phyloP scores from a whole-genome alignment of 495 filamentous ascomycete species.

The Lophium mytilinum region DNA sequence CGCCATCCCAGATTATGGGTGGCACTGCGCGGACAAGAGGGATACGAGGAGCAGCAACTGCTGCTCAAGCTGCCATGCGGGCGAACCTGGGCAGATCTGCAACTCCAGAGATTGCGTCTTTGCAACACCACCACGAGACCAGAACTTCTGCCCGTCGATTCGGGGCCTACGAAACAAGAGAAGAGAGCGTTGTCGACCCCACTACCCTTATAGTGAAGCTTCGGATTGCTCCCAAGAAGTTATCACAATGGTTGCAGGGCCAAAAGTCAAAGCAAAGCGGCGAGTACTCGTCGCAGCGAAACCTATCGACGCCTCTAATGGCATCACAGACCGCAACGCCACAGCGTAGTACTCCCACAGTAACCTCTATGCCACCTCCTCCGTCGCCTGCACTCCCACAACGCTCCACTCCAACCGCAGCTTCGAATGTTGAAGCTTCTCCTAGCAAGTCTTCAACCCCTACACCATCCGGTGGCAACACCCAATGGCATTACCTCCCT shows the following conservation, averaged over 20 bases:
- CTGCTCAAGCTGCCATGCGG: constrained; percentile 63
- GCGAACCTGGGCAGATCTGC: constrained; percentile 78
- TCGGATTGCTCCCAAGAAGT: constrained; percentile 54
- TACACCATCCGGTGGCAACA: constrained; percentile 1
- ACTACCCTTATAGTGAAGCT: constrained; percentile 63
- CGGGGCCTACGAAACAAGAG: constrained; percentile 51
- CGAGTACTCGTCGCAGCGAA: constrained; percentile 17
- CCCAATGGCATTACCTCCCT: constrained; percentile 21
- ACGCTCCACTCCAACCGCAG: constrained; percentile 16
- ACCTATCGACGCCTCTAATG: constrained; percentile 33
- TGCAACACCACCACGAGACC: constrained; percentile 63
- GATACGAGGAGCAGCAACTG: constrained; percentile 76
- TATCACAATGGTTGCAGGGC: constrained; percentile 52
- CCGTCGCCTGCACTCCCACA: constrained; percentile 31
- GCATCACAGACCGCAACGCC: constrained; percentile 46
- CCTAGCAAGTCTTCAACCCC: constrained; percentile 4
- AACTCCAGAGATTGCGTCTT: constrained; percentile 66
- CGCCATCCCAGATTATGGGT: constrained; percentile 47
- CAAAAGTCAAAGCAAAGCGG: constrained; percentile 31
- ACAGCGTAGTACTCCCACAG: constrained; percentile 43
- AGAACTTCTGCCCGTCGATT: constrained; percentile 54
- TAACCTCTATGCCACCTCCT: constrained; percentile 55
- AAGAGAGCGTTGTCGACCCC: constrained; percentile 62
- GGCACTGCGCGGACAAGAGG: constrained; percentile 80
- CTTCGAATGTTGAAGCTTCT: constrained; percentile 23